phyloP scores from a whole-genome alignment of 2,329 filamentous ascomycete species.

The Elsinoe necatrix region DNA sequence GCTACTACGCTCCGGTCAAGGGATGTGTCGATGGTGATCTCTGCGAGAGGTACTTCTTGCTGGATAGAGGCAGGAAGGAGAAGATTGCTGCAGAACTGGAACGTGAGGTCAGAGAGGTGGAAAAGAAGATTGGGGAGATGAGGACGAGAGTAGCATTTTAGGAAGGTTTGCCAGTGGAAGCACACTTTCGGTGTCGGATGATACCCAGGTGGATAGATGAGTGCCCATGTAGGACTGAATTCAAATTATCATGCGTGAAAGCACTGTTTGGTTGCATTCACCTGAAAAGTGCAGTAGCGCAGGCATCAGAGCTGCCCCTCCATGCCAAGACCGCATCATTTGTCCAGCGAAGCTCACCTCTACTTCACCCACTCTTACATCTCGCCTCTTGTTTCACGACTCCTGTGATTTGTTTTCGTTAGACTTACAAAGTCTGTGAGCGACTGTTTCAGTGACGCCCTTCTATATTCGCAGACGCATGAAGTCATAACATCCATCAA shows the following conservation, averaged over 20 bases:
- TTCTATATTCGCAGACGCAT: not conserved
- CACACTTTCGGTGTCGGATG: not conserved
- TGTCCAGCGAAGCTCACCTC: not conserved
- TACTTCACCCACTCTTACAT: not conserved
- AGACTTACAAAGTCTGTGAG: no score
- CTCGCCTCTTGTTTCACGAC: not conserved
- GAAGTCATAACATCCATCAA: not conserved
- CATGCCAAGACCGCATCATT: slow-evolving; percentile 3
- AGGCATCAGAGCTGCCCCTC: slow-evolving; percentile 6
- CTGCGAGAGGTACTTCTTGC: slow-evolving; percentile 79
- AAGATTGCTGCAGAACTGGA: slow-evolving; percentile 92
- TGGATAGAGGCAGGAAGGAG: slow-evolving; percentile 83
- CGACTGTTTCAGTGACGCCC: no score
- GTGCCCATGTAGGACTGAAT: not conserved
- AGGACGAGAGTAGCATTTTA: slow-evolving; percentile 32
- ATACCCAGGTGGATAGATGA: not conserved
- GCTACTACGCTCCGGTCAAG: slow-evolving; percentile 95
- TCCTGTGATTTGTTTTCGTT: no score
- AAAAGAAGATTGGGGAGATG: slow-evolving; percentile 67
- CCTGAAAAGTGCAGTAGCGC: not conserved
- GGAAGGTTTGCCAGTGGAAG: not conserved
- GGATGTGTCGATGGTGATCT: slow-evolving; percentile 94
- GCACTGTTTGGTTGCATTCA: not conserved
- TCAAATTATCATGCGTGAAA: not conserved
- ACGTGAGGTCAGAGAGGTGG: slow-evolving; percentile 82